phyloP scores from a whole-genome alignment of 2,329 filamentous ascomycete species.

The Chaetothyriales sp. region DNA sequence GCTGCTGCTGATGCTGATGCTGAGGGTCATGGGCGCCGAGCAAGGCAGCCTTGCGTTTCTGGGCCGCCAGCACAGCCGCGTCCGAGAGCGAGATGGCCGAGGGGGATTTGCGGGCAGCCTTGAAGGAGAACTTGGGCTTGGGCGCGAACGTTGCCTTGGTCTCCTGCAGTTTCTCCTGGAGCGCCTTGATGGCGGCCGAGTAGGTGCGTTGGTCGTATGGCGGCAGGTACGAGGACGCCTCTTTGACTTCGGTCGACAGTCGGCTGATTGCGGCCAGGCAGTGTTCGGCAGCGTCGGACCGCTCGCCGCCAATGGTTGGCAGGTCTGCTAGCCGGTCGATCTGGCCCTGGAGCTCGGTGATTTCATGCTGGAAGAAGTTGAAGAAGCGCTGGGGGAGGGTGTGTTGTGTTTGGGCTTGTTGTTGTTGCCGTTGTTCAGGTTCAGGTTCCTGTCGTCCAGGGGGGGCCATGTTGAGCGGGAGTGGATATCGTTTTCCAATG shows the following conservation, averaged over 20 bases:
- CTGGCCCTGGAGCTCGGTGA: slow-evolving; percentile 58
- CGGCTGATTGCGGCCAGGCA: slow-evolving; percentile 65
- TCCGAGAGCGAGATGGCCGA: slow-evolving; percentile 42
- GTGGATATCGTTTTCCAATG: too few relatives aligned
- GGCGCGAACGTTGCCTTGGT: slow-evolving; percentile 54
- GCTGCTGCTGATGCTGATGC: not conserved
- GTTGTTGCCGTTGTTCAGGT: too few relatives aligned
- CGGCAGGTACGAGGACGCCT: slow-evolving; percentile 67
- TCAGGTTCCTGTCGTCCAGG: too few relatives aligned
- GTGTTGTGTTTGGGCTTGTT: not conserved
- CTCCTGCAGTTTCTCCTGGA: slow-evolving; percentile 63
- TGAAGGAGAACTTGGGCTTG: slow-evolving; percentile 74
- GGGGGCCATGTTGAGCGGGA: too few relatives aligned
- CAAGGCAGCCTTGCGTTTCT: slow-evolving; percentile 32
- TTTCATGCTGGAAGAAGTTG: slow-evolving; percentile 63
- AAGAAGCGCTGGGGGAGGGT: slow-evolving; percentile 65
- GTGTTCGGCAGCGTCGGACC: slow-evolving; percentile 65
- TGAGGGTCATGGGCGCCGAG: slow-evolving; percentile 25
- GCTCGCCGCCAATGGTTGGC: slow-evolving; percentile 53
- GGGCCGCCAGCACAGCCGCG: slow-evolving; percentile 38
- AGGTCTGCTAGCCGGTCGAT: slow-evolving; percentile 53
- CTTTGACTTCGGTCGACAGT: slow-evolving; percentile 69
- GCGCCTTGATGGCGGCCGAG: slow-evolving; percentile 63
- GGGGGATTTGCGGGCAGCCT: slow-evolving; percentile 37
- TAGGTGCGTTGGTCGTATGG: slow-evolving; percentile 84